Conservation (phyloP, 1,139 yeast genomes). For the Candida sanyaensis region DNA sequence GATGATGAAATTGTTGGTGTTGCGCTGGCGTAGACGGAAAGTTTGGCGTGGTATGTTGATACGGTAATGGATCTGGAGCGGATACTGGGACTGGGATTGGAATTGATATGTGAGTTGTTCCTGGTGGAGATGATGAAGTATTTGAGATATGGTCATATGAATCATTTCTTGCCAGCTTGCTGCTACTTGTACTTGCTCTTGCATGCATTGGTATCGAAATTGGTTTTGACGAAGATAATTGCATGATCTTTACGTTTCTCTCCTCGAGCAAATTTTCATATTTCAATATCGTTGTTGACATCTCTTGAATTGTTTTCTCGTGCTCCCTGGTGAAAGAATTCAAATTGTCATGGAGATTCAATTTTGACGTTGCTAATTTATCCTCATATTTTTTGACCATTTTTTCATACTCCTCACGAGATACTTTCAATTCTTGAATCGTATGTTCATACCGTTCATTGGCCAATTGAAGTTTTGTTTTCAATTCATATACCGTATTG, state of each 20-base stretch:
- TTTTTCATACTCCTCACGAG: conserved; percentile 17
- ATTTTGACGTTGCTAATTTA: conserved; percentile 26
- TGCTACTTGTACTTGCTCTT: conserved; percentile 5
- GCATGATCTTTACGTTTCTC: conserved; percentile 36
- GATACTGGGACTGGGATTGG: conserved; percentile 7
- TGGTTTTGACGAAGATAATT: conserved; percentile 42
- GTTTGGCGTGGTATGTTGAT: too few species aligned
- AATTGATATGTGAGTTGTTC: too few species aligned
- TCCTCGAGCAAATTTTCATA: conserved; percentile 41
- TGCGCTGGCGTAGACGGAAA: not conserved
- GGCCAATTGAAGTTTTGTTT: conserved; percentile 20
- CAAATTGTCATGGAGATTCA: conserved; percentile 27
- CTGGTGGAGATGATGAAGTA: conserved; percentile 9
- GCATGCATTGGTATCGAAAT: conserved; percentile 36
- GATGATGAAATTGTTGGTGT: conserved; percentile 3
- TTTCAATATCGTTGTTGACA: conserved; percentile 28
- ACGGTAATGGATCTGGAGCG: conserved; percentile 3
- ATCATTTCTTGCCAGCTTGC: conserved; percentile 7
- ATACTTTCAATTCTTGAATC: conserved; percentile 17
- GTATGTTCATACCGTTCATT: conserved; percentile 21
- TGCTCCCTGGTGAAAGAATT: conserved; percentile 23
- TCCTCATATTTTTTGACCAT: conserved; percentile 23
- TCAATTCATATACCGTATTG: conserved; percentile 18
- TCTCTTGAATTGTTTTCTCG: conserved; percentile 35
- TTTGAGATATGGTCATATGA: conserved; percentile 12